Base-by-base conservation (phyloP, 331 rosid genomes). In the Quercus phellos region DNA sequence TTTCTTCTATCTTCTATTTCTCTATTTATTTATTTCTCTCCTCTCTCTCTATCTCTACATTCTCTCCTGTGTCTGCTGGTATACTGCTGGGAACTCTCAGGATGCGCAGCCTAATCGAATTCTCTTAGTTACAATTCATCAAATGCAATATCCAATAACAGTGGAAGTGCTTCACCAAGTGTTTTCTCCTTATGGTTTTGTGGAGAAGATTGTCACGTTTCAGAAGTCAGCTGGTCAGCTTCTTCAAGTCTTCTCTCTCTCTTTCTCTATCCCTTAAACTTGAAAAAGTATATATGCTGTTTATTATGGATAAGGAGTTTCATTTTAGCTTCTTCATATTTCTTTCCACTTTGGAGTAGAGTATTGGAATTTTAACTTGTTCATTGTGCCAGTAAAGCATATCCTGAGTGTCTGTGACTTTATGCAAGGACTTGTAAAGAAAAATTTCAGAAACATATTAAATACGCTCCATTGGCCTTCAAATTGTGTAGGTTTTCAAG, bases 151-250 rank as follows among this genome's bases (percentile, higher is more conserved):
- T 87, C 96, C 98, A 77, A 93, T 93, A 77, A 93, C 98, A 19
- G 97, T 93, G 98, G 98, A 93, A 87, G 98, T 93, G 91, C 95
- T 93, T 86, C 90, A 89, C 84, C 97, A 91, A 91, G 97, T 93
- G 73, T 90, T 93, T 89, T 88, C 85, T 74, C 97, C 97, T 80
- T 92, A 93, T 82, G 98, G 98, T 77, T 86, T 87, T 87, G 98
- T 93, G 84, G 97, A 93, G 88, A 93, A 93, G 94, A 91, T 93
- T 80, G 98, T 93, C 84, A 93, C 96, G 0, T 93, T 93, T 84
- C 97, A 91, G 98, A 93, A 91, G 94, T 93, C 98, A 84, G 97
- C 98, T 87, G 98, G 97, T 93, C 92, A 91, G 97, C 87, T 78
- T 88, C 87, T 90, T 83, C 85, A 83, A 87, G 92, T 88, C 84